phyloP scores from a whole-genome alignment of 179 eudicot species.

The Beta macrorhiza region DNA sequence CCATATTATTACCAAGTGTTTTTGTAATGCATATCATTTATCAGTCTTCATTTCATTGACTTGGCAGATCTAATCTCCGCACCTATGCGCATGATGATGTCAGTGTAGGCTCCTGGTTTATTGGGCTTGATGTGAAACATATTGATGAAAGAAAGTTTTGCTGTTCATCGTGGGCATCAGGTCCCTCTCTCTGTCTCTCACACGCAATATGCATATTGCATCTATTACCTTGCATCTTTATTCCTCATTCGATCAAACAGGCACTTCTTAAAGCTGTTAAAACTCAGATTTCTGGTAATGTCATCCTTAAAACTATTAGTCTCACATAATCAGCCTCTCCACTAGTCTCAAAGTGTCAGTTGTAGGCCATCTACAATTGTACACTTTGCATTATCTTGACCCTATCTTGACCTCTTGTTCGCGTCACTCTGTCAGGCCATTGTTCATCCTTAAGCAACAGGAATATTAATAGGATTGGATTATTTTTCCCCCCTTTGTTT shows the following conservation, averaged over 20 bases:
- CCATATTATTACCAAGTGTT: not conserved
- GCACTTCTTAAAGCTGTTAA: not conserved
- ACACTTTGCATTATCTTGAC: no score
- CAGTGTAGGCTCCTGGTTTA: constrained; percentile 91
- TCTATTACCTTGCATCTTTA: not conserved
- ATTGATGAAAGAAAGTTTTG: constrained; percentile 68
- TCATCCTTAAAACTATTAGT: not conserved
- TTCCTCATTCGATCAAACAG: not conserved
- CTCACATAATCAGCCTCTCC: not conserved
- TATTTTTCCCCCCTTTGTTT: not conserved
- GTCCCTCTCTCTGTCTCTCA: constrained; percentile 32
- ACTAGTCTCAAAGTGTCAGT: not conserved
- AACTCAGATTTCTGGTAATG: not conserved
- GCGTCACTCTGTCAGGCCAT: not conserved
- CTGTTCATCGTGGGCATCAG: constrained; percentile 82
- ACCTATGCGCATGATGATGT: constrained; percentile 90
- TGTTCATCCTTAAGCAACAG: not conserved
- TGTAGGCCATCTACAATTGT: not conserved
- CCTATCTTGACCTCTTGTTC: not conserved
- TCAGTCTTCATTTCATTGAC: constrained; percentile 1
- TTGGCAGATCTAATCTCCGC: constrained; percentile 63
- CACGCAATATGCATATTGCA: not conserved
- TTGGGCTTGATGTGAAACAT: constrained; percentile 78
- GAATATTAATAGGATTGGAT: not conserved
- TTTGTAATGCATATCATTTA: not conserved